Base-by-base conservation (phyloP, 495 filamentous ascomycete genomes). In the Friedmanniomyces endolithicus region DNA sequence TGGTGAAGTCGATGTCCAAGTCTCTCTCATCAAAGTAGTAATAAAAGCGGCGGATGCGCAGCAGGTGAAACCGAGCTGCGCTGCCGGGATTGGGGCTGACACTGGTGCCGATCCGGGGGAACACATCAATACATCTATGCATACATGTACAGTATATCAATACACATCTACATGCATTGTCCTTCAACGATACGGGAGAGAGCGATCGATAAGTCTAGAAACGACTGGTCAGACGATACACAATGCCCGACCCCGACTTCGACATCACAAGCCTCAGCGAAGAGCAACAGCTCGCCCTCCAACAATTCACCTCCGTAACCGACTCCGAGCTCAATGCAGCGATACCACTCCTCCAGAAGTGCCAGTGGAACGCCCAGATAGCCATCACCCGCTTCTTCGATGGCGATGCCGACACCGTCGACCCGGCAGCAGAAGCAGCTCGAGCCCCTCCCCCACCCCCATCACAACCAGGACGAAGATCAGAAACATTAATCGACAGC, bases 371-470 rank as follows among this genome's bases (percentile, higher is more conserved):
- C 68, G 86, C 95, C 12, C 66, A 98, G 85, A 94, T 97, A 58
- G 92, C 92, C 31, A 86, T 98, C 48, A 78, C 92, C 48, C 90
- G 90, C 64, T 97, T 97, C 79, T 98, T 96, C 65, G 92, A 97
- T 66, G 92, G 94, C 48, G 94, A 97, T 34, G 87, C 64, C n/a
- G 67, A 95, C 64, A 83, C 80, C 6, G 72, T 90, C 6, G 87
- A 65, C 34, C 63, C 87, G 59, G 86, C 88, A 71, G 83, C 86
- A 55, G 73, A 82, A 49, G 78, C 82, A 34, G 76, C 82, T 25
- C 59, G 78, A 31, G 71, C 81, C 35, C 64, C 73, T 41, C 64
- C 78, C 14, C 74, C 79, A 49, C 81, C 81, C n/a, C 64, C 78
- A n/a, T 73, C 79, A 49, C 81, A 80, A 17, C 74, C 77, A 22